These are phyloP conservation scores for Neopestalotiopsis clavispora DNA, from an alignment of 2,329 filamentous ascomycete species.

Conservation along the genomic window DNA sequence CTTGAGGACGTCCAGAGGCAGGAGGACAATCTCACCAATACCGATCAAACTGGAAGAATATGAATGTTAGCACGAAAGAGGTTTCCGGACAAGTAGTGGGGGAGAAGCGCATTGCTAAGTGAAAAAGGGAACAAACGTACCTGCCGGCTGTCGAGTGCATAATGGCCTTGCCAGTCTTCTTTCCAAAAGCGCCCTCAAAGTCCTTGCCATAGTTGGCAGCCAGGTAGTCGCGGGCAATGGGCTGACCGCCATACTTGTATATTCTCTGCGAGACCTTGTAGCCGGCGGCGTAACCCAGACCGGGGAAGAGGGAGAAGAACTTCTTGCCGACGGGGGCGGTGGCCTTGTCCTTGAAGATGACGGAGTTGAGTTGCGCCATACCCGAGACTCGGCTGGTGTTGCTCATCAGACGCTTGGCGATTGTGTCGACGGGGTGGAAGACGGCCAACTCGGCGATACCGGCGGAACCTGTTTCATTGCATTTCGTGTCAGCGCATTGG, in stretches of 20 bases:
- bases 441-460: constrained; percentile 67
- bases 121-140: constrained; percentile 45
- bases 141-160: constrained; percentile 96
- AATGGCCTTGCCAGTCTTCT: constrained; percentile 96
- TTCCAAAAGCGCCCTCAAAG: constrained; percentile 91
- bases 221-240: constrained; percentile 90
- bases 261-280: constrained; percentile 98
- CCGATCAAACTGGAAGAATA: constrained; percentile 74
- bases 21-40: constrained; percentile 93
- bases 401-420: constrained; percentile 99
- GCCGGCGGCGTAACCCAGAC: constrained; percentile 93
- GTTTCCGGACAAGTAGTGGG: not conserved
- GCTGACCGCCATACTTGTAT: constrained; percentile 99
- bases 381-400: constrained; percentile 71
- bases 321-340: constrained; percentile 72
- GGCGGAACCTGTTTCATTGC: constrained; percentile 58
- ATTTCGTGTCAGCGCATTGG: not conserved
- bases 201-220: constrained; percentile 76
- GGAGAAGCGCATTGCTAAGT: not conserved
- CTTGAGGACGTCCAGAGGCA: constrained; percentile 96
- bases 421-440: constrained; percentile 89
- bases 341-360: constrained; percentile 94
- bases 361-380: constrained; percentile 73
- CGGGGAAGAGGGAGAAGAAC: constrained; percentile 95
- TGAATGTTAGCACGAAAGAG: constrained; percentile 11